phyloP scores from a whole-genome alignment of 129 eudicot species.

The Kitagawia praeruptora region DNA sequence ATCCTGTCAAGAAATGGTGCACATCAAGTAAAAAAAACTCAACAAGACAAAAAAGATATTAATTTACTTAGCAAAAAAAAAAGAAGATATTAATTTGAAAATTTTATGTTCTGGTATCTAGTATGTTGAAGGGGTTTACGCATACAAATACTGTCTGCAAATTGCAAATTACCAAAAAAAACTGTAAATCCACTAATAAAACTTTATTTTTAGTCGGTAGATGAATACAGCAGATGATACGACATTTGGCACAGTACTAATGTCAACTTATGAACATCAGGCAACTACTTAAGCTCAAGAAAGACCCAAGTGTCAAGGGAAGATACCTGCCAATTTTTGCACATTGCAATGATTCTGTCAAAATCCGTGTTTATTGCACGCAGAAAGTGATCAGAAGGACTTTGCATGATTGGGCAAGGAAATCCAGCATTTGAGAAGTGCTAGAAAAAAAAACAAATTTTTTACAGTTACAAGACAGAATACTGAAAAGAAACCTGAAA shows the following conservation, averaged over 20 bases:
- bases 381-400: slow-evolving; percentile 92
- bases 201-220: neutral
- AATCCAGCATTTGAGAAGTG: slow-evolving; percentile 98
- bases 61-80: neutral
- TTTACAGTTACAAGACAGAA: neutral
- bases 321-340: slow-evolving; percentile 89
- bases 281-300: neutral
- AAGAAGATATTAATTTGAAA: neutral
- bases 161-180: neutral
- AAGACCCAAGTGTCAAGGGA: neutral
- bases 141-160: neutral
- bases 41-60: neutral
- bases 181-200: neutral
- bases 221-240: neutral
- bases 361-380: slow-evolving; percentile 93
- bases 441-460: slow-evolving; percentile 26
- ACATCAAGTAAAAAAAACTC: neutral
- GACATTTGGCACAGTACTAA: neutral
- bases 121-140: neutral
- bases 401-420: slow-evolving; percentile 99
- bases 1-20: slow-evolving; percentile 43
- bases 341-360: slow-evolving; percentile 81
- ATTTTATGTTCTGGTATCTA: neutral
- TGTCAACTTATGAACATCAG: neutral
- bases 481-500: neutral